These are phyloP conservation scores for Leucocoprinus birnbaumii DNA, from an alignment of 768 basidiomycete species.

Conservation along the genomic window DNA sequence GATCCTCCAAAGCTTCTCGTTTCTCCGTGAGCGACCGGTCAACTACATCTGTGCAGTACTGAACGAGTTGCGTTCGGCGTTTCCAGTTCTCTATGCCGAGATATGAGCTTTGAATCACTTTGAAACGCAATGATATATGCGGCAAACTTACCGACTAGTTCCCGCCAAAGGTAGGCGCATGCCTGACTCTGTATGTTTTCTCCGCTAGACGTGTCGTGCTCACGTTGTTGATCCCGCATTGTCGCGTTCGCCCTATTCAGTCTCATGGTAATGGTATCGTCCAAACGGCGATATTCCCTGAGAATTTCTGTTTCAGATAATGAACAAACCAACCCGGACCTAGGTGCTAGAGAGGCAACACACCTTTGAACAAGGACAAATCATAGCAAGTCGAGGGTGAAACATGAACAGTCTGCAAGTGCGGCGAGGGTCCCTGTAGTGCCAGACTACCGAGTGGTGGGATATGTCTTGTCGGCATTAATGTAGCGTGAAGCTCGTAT, in stretches of 20 bases:
- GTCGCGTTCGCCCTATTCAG: slow-evolving; percentile 77
- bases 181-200: slow-evolving; percentile 69
- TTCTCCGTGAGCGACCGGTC: slow-evolving; percentile 63
- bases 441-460: slow-evolving; percentile 66
- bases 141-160: slow-evolving; percentile 63
- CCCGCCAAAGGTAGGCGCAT: slow-evolving; percentile 74
- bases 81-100: slow-evolving; percentile 57
- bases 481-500: background rate
- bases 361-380: slow-evolving; percentile 78
- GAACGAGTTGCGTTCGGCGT: slow-evolving; percentile 66
- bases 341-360: slow-evolving; percentile 9
- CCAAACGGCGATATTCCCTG: slow-evolving; percentile 76
- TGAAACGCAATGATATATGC: slow-evolving; percentile 13
- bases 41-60: slow-evolving; percentile 72
- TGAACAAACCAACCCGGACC: background rate
- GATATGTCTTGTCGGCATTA: slow-evolving; percentile 34
- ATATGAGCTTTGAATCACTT: slow-evolving; percentile 15
- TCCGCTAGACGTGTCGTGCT: slow-evolving; percentile 34
- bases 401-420: slow-evolving; percentile 67
- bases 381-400: slow-evolving; percentile 72
- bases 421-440: slow-evolving; percentile 58
- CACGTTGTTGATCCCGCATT: slow-evolving; percentile 69
- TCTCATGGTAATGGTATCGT: slow-evolving; percentile 79
- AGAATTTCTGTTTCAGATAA: slow-evolving; percentile 56
- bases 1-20: slow-evolving; percentile 38